Conservation (phyloP, 257 asterid genomes). For the Rehmannia glutinosa region DNA sequence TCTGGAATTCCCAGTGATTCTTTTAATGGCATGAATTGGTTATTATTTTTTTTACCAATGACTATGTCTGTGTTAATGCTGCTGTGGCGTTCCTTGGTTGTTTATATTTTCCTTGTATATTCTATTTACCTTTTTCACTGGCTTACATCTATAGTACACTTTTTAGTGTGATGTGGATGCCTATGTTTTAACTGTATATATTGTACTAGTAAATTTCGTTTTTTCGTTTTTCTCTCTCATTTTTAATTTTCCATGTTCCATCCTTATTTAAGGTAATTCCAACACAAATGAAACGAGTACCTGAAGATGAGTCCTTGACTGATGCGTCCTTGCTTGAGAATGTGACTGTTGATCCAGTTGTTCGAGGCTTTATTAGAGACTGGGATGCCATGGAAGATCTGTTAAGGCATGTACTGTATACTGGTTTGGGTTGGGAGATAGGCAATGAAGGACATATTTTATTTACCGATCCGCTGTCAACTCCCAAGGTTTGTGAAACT, state of each 20-base stretch:
- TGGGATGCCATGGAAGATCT: slow-evolving; percentile 99
- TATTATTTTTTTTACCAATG: neutral
- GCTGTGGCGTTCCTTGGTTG: neutral
- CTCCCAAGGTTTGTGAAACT: slow-evolving; percentile 66
- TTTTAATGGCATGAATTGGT: neutral
- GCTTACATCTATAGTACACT: neutral
- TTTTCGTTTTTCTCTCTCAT: neutral
- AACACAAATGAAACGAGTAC: slow-evolving; percentile 73
- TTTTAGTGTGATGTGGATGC: neutral
- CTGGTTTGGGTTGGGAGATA: slow-evolving; percentile 91
- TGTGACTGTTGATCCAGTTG: slow-evolving; percentile 70
- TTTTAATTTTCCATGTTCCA: neutral
- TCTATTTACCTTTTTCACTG: neutral
- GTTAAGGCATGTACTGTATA: slow-evolving; percentile 66
- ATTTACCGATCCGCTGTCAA: slow-evolving; percentile 90
- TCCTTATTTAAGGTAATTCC: slow-evolving; percentile 57
- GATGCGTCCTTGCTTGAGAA: slow-evolving; percentile 58
- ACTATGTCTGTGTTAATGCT: neutral
- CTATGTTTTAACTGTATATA: neutral
- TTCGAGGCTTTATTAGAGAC: slow-evolving; percentile 74
- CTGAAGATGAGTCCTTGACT: slow-evolving; percentile 49
- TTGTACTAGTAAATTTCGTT: neutral
- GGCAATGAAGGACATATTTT: slow-evolving; percentile 96
- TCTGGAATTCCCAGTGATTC: neutral
- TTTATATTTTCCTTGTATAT: neutral